Base-by-base conservation (phyloP, 2,329 filamentous ascomycete genomes). In the Keithomyces neogunnii region DNA sequence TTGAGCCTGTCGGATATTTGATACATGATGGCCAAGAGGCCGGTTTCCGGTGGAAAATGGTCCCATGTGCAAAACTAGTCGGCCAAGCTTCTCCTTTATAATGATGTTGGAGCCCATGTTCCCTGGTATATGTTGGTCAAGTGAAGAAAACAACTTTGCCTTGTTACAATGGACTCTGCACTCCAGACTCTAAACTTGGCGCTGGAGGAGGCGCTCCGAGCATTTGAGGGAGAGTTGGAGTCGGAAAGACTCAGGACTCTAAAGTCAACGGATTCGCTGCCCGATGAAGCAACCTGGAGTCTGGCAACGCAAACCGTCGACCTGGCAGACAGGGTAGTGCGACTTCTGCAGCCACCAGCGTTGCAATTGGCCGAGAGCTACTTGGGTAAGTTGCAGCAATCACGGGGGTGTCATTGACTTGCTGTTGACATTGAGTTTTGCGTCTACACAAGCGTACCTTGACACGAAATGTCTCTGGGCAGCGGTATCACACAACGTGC, bases 401-500 rank as follows among this genome's bases (percentile, higher is more conserved):
- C 33, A 35, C 33, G 33, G 6, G 11, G 33, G 11, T 35, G 33
- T 35, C 33, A 35, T 35, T 35, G 19, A 19, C 19, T 19, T 19
- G 19, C 19, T 19, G 19, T 19, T 19, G 19, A 19, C 19, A 19
- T 19, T 19, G 19, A 19, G 19, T 19, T 19, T 19, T 19, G 19
- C 19, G 19, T 19, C 36, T 5, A 10, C 10, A 4, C 3, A 1
- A 48, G 51, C 51, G 28, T 52, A 52, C 30, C 43, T 52, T 5
- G 51, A 52, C 32, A 52, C 51, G 10, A 52, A 50, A 45, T 48
- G 47, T 8, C 51, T 52, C 36, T 36, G 13, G 7, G 26, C 51
- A 3, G 47, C 45, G 2, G 51, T 52, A 11, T 40, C 47, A 6
- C 42, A 52, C n/a, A 42, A 52, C 11, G 46, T 52, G 4, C 51